Base-by-base conservation (phyloP, 768 basidiomycete genomes). In the Russula abietina region DNA sequence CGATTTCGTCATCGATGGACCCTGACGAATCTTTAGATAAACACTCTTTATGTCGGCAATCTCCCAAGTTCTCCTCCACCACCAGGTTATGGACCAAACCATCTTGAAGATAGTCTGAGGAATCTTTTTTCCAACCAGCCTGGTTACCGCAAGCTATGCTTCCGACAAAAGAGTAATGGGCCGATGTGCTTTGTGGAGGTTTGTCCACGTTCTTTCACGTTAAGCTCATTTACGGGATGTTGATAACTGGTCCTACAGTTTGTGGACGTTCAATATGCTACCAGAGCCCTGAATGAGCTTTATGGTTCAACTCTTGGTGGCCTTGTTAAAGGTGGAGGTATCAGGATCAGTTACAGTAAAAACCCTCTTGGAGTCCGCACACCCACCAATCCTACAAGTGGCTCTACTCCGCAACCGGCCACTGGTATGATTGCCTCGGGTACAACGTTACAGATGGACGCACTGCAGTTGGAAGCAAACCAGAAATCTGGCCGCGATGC, bases 111-210 rank as follows among this genome's bases (percentile, higher is more conserved):
- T 61, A 86, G 84, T 38, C 78, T 99, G 28, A 81, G 93, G 60
- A 85, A 86, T 43, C 76, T 97, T 52, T 99, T 99, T 74, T 80
- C 82, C 32, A 78, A 79, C 33, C 88, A 86, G 48, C 81, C 84
- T 4, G 97, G 97, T 2, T 99, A 87, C 75, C 88, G 92, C 61
- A 90, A 95, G 69, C 81, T 99, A 65, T 93, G 88, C 70, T 98
- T 94, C 79, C 81, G 95, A 57, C 93, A 96, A 71, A 99, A 99
- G 78, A 91, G 84, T 72, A 95, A 95, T 69, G 95, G 97, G 0
- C 96, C 96, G 9, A 98, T 98, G 95, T 98, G 97, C 74, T 98
- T 98, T 73, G 94, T 98, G 50, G 97, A 99, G 86, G 92, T 93
- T 69, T 7, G 41, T 50, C 38, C 45, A 4, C 49, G 33, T 46